Evolutionary conservation across 495 filamentous ascomycete genomes (phyloP).

Genomic region (Annulohypoxylon nitens): DNA sequence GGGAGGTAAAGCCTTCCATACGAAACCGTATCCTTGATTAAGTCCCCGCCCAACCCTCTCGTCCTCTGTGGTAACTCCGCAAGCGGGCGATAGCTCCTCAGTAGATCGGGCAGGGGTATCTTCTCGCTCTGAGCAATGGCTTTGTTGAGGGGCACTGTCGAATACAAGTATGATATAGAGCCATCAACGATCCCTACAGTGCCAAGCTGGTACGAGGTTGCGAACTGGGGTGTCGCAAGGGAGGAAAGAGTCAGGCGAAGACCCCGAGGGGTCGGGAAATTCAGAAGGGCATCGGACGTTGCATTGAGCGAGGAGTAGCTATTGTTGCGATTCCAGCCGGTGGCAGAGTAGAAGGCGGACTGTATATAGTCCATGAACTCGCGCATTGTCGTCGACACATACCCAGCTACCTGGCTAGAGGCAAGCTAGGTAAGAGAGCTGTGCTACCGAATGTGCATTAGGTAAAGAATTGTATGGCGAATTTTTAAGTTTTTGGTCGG

Average conservation of each 20-base stretch:
- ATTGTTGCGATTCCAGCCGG: constrained; percentile 93
- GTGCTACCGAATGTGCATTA: constrained; percentile 39
- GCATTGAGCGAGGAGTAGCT: constrained; percentile 89
- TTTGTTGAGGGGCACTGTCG: constrained; percentile 76
- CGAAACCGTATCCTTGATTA: constrained; percentile 69
- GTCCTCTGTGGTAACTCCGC: constrained; percentile 52
- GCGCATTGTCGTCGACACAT: constrained; percentile 72
- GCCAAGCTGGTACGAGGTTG: constrained; percentile 88
- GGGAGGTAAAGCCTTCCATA: constrained; percentile 93
- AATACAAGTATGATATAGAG: constrained; percentile 91
- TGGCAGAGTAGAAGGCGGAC: constrained; percentile 87
- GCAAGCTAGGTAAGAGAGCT: constrained; percentile 37
- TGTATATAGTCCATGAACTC: constrained; percentile 99
- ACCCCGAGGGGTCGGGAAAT: constrained; percentile 83
- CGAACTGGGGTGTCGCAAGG: constrained; percentile 89
- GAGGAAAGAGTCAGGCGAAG: constrained; percentile 89
- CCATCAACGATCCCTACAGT: constrained; percentile 89
- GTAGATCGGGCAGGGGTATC: constrained; percentile 61
- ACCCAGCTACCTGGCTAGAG: constrained; percentile 35
- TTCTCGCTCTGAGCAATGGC: constrained; percentile 59
- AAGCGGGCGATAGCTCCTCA: constrained; percentile 60
- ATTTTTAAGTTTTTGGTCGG: not conserved
- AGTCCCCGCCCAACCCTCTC: constrained; percentile 42
- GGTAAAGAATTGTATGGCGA: not conserved
- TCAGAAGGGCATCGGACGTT: constrained; percentile 85